These are phyloP conservation scores for Handroanthus guayacan DNA, from an alignment of 257 asterid genomes.

Conservation along the genomic window DNA sequence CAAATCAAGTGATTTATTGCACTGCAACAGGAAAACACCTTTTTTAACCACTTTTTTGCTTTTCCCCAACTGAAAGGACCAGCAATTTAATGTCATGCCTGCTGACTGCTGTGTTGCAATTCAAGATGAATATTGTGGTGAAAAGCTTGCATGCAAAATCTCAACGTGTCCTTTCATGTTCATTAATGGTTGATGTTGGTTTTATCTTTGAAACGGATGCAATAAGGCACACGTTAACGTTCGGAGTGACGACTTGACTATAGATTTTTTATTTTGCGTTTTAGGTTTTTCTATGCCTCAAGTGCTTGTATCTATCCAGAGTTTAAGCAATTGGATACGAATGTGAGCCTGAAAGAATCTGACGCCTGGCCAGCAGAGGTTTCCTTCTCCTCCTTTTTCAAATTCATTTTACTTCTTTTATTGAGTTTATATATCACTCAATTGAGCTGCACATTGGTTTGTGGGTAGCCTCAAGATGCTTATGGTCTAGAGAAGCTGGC, in stretches of 20 bases:
- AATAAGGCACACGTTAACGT: neutral
- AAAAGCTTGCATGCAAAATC: neutral
- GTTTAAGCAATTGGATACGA: slow-evolving; percentile 84
- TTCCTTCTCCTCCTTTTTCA: slow-evolving; percentile 27
- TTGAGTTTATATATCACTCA: neutral
- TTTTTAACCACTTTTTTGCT: slow-evolving; percentile 1
- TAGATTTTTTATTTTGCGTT: slow-evolving; percentile 10
- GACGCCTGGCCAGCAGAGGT: slow-evolving; percentile 99
- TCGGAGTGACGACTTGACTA: slow-evolving; percentile 17
- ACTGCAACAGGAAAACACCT: neutral
- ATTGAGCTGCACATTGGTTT: slow-evolving; percentile 14
- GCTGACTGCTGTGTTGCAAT: neutral
- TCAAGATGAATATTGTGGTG: neutral
- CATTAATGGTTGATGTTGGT: slow-evolving; percentile 8
- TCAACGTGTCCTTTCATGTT: neutral
- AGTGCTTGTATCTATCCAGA: slow-evolving; percentile 94
- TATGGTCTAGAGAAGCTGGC: slow-evolving; percentile 88
- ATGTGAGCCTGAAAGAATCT: slow-evolving; percentile 90
- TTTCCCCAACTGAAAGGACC: neutral
- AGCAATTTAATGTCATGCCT: neutral
- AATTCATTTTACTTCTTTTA: neutral
- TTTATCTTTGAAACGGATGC: slow-evolving; percentile 16
- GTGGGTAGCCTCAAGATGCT: slow-evolving; percentile 85
- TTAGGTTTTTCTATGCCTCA: slow-evolving; percentile 85
- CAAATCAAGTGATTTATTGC: neutral